Evolutionary conservation across 352 stramenopile genomes (phyloP).

Genomic region (Pythium sp.): DNA sequence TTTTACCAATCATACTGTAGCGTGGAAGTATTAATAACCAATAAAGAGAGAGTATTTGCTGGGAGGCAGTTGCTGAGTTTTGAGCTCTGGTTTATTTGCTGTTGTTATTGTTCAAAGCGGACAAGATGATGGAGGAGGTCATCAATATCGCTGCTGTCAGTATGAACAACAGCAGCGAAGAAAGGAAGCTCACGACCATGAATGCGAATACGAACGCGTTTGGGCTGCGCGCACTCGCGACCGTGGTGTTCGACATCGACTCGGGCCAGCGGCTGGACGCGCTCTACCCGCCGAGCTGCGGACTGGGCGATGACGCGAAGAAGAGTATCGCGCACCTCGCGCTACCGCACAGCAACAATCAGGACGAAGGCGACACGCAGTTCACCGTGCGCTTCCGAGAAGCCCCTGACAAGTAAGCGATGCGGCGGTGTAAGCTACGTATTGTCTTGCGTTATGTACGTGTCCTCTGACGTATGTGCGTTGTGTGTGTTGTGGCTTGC

Average conservation of each 20-base stretch:
- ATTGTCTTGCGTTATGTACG: background rate
- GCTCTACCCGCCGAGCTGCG: constrained; percentile 45
- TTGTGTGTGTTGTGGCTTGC: constrained; percentile 7
- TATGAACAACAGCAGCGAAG: background rate
- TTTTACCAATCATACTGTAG: background rate
- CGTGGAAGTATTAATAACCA: background rate
- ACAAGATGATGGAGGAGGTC: constrained; percentile 7
- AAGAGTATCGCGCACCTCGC: constrained; percentile 72
- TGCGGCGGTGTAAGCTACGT: background rate
- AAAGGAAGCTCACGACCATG: background rate
- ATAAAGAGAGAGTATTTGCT: background rate
- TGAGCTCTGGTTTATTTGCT: background rate
- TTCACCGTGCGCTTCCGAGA: constrained; percentile 76
- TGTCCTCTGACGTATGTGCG: background rate
- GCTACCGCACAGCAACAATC: constrained; percentile 86
- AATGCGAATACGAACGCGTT: constrained; percentile 23
- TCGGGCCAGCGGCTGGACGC: constrained; percentile 67
- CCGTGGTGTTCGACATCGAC: constrained; percentile 83
- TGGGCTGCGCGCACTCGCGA: constrained; percentile 59
- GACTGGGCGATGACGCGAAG: constrained; percentile 46
- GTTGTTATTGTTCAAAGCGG: background rate
- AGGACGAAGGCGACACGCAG: constrained; percentile 84
- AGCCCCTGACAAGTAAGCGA: constrained; percentile 27
- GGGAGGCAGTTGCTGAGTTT: background rate
- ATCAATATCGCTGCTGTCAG: background rate